Evolutionary conservation across 345 rosid genomes (phyloP), one percentile per base, ranked within the genome.

Genomic region (Alliaria petiolata): DNA sequence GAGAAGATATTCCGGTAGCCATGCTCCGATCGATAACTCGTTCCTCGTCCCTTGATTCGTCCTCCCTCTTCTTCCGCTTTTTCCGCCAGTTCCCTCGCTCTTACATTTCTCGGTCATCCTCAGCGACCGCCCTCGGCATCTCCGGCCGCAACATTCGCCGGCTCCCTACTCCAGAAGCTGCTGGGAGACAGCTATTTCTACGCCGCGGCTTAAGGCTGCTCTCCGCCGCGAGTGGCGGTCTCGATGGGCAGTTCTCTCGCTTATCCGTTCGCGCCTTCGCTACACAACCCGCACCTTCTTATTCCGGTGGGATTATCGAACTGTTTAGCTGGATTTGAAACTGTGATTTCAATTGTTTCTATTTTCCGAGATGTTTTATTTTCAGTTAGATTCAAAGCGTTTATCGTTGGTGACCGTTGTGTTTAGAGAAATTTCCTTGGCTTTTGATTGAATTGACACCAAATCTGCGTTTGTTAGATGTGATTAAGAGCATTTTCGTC

Each of bases 191-290:
- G 44, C 0, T 65, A 0, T 25, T 36, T 25, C 75, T 40, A 39
- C 67, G 20, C 72, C 28, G 40, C 72, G 68, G 13, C 2, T 66
- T 81, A 38, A 78, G 25, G 35, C 31, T 80, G 64, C 19, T 56
- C 30, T 13, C 70, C 47, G 42, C 64, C 25, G 33, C 40, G 9
- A 36, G 38, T 8, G 3, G 30, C 11, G 5, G 49, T 54, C 9
- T 72, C 55, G 40, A 36, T 60, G 76, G 74, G 10, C 79, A 42
- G 60, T 88, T 83, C 76, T 83, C 89, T 31, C 70, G 88, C 39
- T 66, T 89, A 57, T 71, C 89, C 5, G 2, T 66, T 1, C 85
- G 82, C 43, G 91, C 98, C 62, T 65, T 82, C 63, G 88, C 95
- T 25, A 80, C 89, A 31, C 85, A 83, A 28, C 69, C 83, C 0